Base-by-base conservation (phyloP, 164 flowering plant species). In the Dillenia suffruticosa region DNA sequence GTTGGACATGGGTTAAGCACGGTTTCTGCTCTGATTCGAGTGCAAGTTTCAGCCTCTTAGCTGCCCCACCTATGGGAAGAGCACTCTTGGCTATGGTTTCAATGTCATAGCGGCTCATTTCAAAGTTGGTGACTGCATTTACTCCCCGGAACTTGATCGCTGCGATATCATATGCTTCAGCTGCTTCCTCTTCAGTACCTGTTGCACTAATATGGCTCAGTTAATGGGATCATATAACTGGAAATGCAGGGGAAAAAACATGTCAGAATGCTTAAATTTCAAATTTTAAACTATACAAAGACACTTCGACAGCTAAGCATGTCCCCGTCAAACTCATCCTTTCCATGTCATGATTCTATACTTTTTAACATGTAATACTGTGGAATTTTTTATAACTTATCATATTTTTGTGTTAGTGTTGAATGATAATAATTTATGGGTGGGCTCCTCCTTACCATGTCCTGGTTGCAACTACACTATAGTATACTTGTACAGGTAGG, bases 121-220 rank as follows among this genome's bases (percentile, higher is more conserved):
- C 94, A 54, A 90, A 90, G 52, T 89, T 89, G 17, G 96, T 89
- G 55, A 89, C 96, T 0, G 96, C 96, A 57, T 88, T 88, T n/a
- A 78, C 12, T 2, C 97, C 97, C 45, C 97, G 62, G 68, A 90
- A 90, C 76, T 90, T 90, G 45, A 90, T 90, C 19, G 97, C 97
- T 3, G 97, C 97, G 40, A 90, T 88, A 60, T 90, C 97, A 56
- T 88, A 90, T 1, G 97, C 97, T 75, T 90, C 97, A 0, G 97
- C 97, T 8, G 97, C 97, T 80, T 90, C 97, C 76, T 86, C 97
- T 54, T 90, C 90, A 0, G 94, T 90, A 1, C 61, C 73, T 70
- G 68, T 11, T 3, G 8, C 51, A n/a, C 4, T 47, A 26, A 14
- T 66, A 51, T 14, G 5, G 32, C n/a, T 16, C 22, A 54, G 19